phyloP scores from a whole-genome alignment of 805 yeast genomes.

The Wilhelminamyces savonicus region DNA sequence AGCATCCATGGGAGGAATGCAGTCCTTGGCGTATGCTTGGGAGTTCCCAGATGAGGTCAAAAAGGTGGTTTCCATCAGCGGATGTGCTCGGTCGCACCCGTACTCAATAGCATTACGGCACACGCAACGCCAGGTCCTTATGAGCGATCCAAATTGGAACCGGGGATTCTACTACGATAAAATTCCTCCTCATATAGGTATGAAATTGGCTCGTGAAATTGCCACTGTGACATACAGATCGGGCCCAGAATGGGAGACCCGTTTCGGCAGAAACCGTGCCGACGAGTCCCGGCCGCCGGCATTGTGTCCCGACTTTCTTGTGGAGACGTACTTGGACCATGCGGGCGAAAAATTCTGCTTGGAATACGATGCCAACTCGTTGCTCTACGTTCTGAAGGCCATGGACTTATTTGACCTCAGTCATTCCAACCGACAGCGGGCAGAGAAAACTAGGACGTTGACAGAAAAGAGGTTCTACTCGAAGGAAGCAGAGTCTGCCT shows the following conservation, averaged over 20 bases:
- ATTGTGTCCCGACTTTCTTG: conserved; percentile 85
- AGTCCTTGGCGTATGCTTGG: conserved; percentile 78
- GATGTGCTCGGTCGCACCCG: conserved; percentile 93
- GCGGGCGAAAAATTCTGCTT: conserved; percentile 91
- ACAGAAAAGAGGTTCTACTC: conserved; percentile 19
- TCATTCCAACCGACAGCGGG: conserved; percentile 35
- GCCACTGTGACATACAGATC: conserved; percentile 93
- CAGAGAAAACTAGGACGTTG: conserved; percentile 32
- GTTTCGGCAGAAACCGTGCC: conserved; percentile 85
- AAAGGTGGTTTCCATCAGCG: conserved; percentile 74
- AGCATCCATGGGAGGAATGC: conserved; percentile 99
- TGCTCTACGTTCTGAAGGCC: conserved; percentile 82
- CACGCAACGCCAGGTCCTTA: conserved; percentile 85
- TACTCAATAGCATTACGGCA: conserved; percentile 90
- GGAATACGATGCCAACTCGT: conserved; percentile 87
- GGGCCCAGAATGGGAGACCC: conserved; percentile 95
- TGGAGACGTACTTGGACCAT: conserved; percentile 90
- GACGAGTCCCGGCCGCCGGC: conserved; percentile 78
- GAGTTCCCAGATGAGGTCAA: conserved; percentile 76
- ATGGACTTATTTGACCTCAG: conserved; percentile 93
- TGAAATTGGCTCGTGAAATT: conserved; percentile 89
- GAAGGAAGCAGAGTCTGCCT: not conserved
- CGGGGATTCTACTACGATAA: conserved; percentile 78
- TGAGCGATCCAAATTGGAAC: conserved; percentile 95
- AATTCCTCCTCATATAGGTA: conserved; percentile 88